Conservation (phyloP, 768 basidiomycete genomes). For the Termitomyces sp. region DNA sequence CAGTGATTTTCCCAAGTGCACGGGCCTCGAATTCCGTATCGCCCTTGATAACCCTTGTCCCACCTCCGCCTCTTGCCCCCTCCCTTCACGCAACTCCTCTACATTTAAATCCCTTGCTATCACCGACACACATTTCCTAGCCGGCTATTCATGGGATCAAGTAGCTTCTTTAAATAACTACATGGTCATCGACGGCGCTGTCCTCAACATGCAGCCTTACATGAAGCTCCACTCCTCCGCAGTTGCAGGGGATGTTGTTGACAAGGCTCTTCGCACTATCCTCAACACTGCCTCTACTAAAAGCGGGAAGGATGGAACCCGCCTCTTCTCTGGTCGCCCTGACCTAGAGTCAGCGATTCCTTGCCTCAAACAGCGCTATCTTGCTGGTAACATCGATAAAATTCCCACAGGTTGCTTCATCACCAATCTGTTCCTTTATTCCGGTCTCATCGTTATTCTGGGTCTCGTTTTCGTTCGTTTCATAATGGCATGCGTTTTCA, state of each 20-base stretch:
- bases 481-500: slow-evolving; percentile 93
- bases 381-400: slow-evolving; percentile 95
- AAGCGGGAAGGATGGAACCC: slow-evolving; percentile 86
- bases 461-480: slow-evolving; percentile 89
- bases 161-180: slow-evolving; percentile 67
- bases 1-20: slow-evolving; percentile 61
- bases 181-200: slow-evolving; percentile 88
- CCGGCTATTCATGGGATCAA: slow-evolving; percentile 92
- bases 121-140: slow-evolving; percentile 55
- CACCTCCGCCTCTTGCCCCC: slow-evolving; percentile 53
- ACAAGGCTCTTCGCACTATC: slow-evolving; percentile 75
- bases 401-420: slow-evolving; percentile 94
- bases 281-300: slow-evolving; percentile 39
- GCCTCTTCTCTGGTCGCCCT: slow-evolving; percentile 70
- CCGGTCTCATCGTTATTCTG: slow-evolving; percentile 87
- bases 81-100: slow-evolving; percentile 51
- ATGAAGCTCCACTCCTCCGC: slow-evolving; percentile 62
- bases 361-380: slow-evolving; percentile 82
- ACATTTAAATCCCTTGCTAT: slow-evolving; percentile 62
- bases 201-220: slow-evolving; percentile 91
- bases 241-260: slow-evolving; percentile 71
- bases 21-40: slow-evolving; percentile 52
- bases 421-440: slow-evolving; percentile 82
- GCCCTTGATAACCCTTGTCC: slow-evolving; percentile 76
- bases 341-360: slow-evolving; percentile 63